phyloP scores from a whole-genome alignment of 768 basidiomycete genomes.

The Lactifluus subvellereus region DNA sequence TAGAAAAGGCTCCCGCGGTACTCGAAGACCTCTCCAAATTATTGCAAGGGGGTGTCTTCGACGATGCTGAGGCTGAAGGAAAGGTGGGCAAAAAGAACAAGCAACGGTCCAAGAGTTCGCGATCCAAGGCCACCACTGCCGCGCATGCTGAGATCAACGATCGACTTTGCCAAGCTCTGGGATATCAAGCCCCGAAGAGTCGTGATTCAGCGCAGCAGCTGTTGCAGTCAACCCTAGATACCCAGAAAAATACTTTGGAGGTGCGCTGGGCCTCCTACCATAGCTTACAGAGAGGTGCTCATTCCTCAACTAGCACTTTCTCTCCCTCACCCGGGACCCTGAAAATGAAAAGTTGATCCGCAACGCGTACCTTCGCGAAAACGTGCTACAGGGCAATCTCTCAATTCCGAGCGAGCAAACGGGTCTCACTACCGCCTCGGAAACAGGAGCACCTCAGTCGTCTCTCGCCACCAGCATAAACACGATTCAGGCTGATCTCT shows the following conservation, averaged over 20 bases:
- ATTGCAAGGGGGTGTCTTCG: slow-evolving; percentile 1
- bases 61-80: neutral
- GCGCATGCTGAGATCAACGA: neutral
- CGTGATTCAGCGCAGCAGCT: slow-evolving; percentile 1
- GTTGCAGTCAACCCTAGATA: neutral
- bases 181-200: neutral
- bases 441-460: neutral
- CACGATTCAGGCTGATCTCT: slow-evolving; percentile 12
- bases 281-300: neutral
- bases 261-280: neutral
- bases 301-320: neutral
- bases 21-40: slow-evolving; percentile 2
- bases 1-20: neutral
- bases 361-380: slow-evolving; percentile 10
- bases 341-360: neutral
- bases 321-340: neutral
- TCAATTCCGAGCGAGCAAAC: neutral
- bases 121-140: neutral
- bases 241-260: neutral
- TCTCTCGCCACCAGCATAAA: neutral
- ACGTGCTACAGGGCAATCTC: slow-evolving; percentile 7
- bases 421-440: neutral
- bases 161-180: slow-evolving; percentile 3
- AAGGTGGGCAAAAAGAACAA: neutral
- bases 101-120: neutral